phyloP scores from a whole-genome alignment of 2,329 filamentous ascomycete species.

The Metarhizium sp. region DNA sequence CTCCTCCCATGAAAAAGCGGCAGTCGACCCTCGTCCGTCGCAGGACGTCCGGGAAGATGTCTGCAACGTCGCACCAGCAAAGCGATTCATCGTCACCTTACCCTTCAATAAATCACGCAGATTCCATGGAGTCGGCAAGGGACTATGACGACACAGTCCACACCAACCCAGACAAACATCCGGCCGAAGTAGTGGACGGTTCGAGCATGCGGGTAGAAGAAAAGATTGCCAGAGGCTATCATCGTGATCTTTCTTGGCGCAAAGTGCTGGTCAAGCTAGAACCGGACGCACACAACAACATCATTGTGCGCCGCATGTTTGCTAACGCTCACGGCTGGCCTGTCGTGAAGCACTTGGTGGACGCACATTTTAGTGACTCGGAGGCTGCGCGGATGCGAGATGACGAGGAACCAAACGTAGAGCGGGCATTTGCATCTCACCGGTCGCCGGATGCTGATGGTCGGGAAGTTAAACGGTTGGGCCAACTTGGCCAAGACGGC shows the following conservation, averaged over 20 bases:
- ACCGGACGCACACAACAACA: conserved; percentile 97
- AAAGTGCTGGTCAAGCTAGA: conserved; percentile 94
- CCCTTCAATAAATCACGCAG: conserved; percentile 28
- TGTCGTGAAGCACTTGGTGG: conserved; percentile 87
- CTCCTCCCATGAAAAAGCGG: conserved; percentile 57
- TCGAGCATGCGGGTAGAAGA: conserved; percentile 86
- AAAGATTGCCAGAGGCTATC: conserved; percentile 94
- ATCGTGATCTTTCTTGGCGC: conserved; percentile 84
- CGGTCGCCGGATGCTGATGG: conserved; percentile 53
- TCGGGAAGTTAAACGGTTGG: conserved; percentile 45
- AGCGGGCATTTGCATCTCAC: conserved; percentile 56
- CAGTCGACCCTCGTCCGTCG: conserved; percentile 25
- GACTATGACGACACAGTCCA: conserved; percentile 44
- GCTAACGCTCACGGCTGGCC: conserved; percentile 97
- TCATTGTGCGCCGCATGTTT: conserved; percentile 93
- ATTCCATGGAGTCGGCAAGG: conserved; percentile 31
- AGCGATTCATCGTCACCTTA: conserved; percentile 25
- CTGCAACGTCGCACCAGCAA: conserved; percentile 14
- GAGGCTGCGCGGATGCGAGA: conserved; percentile 52
- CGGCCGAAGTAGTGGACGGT: conserved; percentile 37
- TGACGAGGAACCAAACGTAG: conserved; percentile 54
- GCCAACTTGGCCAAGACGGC: conserved; percentile 8
- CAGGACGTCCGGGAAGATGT: conserved; percentile 18
- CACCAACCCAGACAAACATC: conserved; percentile 34
- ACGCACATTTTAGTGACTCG: conserved; percentile 84